A percentile compares a stretch with the other conserved stretches of the same genome.
These are phyloP conservation scores for Alternaria triticimaculans DNA, from an alignment of 2,329 filamentous ascomycete species.

Conservation along the genomic window DNA sequence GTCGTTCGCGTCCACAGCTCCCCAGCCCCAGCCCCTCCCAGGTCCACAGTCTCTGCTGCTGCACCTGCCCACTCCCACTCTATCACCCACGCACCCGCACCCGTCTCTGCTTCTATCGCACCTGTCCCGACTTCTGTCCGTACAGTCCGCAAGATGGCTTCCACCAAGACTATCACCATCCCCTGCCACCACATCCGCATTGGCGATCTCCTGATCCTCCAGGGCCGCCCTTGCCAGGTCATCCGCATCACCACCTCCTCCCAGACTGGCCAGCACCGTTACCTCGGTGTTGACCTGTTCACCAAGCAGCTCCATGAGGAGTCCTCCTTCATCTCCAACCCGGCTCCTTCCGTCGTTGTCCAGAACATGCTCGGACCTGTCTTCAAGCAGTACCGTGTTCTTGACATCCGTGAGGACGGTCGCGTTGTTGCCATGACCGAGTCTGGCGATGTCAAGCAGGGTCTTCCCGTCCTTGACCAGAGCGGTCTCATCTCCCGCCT, in stretches of 20 bases:
- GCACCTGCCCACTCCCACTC: constrained; percentile 80
- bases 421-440: constrained; percentile 96
- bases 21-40: constrained; percentile 43
- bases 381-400: constrained; percentile 99
- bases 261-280: constrained; percentile 98
- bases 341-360: constrained; percentile 92
- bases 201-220: constrained; percentile 97
- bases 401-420: constrained; percentile 89
- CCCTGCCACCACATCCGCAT: constrained; percentile 99
- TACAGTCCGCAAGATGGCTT: constrained; percentile 51
- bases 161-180: constrained; percentile 93
- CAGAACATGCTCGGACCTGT: constrained; percentile 99
- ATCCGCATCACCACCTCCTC: constrained; percentile 99
- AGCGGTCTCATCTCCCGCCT: constrained; percentile 85
- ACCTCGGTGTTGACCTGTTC: constrained; percentile 99
- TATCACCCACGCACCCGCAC: neutral
- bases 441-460: constrained; percentile 97
- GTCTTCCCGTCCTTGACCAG: constrained; percentile 92
- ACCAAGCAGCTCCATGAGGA: constrained; percentile 99
- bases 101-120: constrained; percentile 26
- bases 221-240: constrained; percentile 99
- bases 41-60: constrained; percentile 53
- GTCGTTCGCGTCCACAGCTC: constrained; percentile 50
- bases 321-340: constrained; percentile 97
- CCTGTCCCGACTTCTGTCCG: constrained; percentile 13